Conservation (phyloP, 495 filamentous ascomycete species). For the Podospora pseudoanserina region DNA sequence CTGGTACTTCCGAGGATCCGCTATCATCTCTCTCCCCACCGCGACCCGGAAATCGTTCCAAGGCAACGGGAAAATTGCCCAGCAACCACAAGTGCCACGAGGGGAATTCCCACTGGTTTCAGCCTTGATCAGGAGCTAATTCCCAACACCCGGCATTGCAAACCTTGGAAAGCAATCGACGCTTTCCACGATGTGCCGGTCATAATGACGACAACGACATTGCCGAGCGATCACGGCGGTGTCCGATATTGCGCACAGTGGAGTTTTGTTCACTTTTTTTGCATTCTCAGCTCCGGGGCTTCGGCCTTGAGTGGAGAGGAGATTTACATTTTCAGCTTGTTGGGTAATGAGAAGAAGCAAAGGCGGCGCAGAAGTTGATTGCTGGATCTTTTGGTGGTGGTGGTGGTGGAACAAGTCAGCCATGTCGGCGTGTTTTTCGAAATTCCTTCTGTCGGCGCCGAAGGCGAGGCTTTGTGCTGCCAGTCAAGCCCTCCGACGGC, state of each 20-base stretch:
- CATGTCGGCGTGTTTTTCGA: neutral
- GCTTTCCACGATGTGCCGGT: neutral
- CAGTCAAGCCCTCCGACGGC: neutral
- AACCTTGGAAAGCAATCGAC: neutral
- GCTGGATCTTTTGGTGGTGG: neutral
- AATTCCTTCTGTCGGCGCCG: neutral
- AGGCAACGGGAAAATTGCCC: constrained; percentile 17
- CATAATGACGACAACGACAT: neutral
- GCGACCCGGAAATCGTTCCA: constrained; percentile 11
- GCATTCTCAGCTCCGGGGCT: neutral
- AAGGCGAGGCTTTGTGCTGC: neutral
- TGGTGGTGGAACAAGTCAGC: neutral
- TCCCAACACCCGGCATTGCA: neutral
- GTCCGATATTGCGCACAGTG: neutral
- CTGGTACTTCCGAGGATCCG: neutral
- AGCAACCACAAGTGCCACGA: constrained; percentile 14
- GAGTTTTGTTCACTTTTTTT: neutral
- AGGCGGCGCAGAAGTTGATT: constrained; percentile 1
- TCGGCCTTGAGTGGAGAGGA: neutral
- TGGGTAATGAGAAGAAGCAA: neutral
- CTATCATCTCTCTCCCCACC: constrained; percentile 8
- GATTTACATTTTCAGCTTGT: neutral
- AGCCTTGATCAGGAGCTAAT: constrained; percentile 16
- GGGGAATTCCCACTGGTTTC: constrained; percentile 17
- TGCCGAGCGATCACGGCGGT: neutral